A percentile compares a stretch with the other conserved stretches of the same genome.
Conservation (phyloP, 2,329 filamentous ascomycete species). For the Diaporthe eres region DNA sequence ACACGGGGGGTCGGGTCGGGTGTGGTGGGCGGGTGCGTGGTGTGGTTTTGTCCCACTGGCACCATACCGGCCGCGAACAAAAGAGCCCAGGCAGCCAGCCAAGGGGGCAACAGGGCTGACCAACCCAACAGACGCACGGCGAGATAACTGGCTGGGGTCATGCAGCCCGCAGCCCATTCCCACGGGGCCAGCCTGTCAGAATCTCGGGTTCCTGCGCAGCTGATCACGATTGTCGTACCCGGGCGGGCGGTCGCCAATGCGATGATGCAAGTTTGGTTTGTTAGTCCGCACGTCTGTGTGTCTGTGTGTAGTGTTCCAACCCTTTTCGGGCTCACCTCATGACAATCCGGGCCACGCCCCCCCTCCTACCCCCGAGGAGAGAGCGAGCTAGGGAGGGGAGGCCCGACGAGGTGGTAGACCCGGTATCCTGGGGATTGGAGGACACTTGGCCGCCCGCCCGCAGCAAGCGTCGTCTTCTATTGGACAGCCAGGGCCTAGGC, state of each 20-base stretch:
- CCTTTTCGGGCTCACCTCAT: constrained; percentile 1
- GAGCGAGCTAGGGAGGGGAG: constrained; percentile 1
- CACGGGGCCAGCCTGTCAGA: constrained; percentile 43
- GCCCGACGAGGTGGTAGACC: constrained; percentile 14
- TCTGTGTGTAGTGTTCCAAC: background rate
- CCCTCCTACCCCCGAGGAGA: background rate
- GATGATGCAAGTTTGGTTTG: background rate
- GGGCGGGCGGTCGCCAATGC: constrained; percentile 26
- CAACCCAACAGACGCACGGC: background rate
- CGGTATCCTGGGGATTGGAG: background rate
- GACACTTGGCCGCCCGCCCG: background rate
- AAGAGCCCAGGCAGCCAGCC: background rate
- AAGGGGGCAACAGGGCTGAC: background rate
- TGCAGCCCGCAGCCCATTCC: constrained; percentile 20
- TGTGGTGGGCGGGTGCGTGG: background rate
- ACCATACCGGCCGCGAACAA: background rate
- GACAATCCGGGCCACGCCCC: constrained; percentile 17
- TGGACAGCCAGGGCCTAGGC: background rate
- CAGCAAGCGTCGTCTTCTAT: constrained; percentile 2
- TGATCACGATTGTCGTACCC: constrained; percentile 45
- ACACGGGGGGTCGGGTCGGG: constrained; percentile 11
- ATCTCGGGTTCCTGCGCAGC: constrained; percentile 51
- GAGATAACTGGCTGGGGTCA: background rate
- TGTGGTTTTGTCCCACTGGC: background rate
- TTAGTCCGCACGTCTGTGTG: background rate